Evolutionary conservation across 345 rosid genomes (phyloP).

Genomic region (Hibiscus syriacus): DNA sequence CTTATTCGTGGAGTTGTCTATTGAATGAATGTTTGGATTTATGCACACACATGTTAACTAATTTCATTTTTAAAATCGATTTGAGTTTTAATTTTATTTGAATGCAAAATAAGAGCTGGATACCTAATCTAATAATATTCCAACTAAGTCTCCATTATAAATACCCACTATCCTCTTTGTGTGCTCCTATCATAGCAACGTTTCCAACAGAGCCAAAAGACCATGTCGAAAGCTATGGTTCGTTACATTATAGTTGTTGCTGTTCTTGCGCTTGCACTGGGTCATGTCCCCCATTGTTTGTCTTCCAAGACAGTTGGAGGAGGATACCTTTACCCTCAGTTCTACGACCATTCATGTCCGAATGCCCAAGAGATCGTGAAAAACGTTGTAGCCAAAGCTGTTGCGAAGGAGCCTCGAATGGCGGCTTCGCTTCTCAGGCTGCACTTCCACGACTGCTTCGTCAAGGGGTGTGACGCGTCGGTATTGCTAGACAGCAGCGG

Average conservation of each 20-base stretch:
- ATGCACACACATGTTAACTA: no score
- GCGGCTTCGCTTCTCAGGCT: constrained; percentile 78
- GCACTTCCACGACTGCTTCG: constrained; percentile 88
- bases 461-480: constrained; percentile 93
- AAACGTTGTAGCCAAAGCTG: constrained; percentile 51
- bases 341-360: constrained; percentile 60
- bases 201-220: no score
- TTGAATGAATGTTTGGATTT: no score
- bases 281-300: constrained; percentile 40
- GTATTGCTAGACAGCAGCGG: constrained; percentile 61
- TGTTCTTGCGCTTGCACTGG: constrained; percentile 33
- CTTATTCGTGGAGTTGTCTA: no score
- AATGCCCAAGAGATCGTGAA: constrained; percentile 43
- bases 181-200: no score
- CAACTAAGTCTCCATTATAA: constrained; percentile 22
- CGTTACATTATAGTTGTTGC: constrained; percentile 19
- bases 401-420: constrained; percentile 57
- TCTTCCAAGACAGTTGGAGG: constrained; percentile 24
- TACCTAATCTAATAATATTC: constrained; percentile 13
- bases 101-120: neutral
- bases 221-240: constrained; percentile 29
- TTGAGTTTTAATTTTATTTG: no score
- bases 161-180: constrained; percentile 11
- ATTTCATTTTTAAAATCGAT: no score
- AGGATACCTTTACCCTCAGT: constrained; percentile 47